A percentile compares a stretch with the other conserved stretches of the same genome.
Conservation (phyloP, 2,329 filamentous ascomycete genomes). For the Pseudogymnoascus sp. region DNA sequence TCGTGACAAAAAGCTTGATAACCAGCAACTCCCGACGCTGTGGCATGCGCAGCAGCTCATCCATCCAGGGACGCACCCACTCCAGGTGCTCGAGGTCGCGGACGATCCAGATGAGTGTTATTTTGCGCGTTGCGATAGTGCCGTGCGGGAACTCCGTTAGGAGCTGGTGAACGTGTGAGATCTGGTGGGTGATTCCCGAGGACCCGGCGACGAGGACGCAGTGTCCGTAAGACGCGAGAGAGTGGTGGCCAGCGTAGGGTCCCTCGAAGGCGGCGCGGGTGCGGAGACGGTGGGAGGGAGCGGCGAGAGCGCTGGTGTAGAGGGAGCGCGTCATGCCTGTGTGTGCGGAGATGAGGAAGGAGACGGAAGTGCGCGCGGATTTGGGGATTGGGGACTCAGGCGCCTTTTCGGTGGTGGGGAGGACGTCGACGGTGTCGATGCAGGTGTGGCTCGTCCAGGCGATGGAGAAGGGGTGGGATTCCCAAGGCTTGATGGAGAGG, state of each 20-base stretch:
- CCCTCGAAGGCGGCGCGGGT: slow-evolving; percentile 75
- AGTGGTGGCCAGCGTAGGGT: slow-evolving; percentile 76
- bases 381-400: slow-evolving; percentile 13
- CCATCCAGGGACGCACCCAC: slow-evolving; percentile 86
- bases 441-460: slow-evolving; percentile 58
- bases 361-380: slow-evolving; percentile 39
- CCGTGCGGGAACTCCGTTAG: slow-evolving; percentile 59
- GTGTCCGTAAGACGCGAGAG: slow-evolving; percentile 86
- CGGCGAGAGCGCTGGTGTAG: slow-evolving; percentile 55
- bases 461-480: slow-evolving; percentile 70
- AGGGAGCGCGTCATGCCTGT: slow-evolving; percentile 81
- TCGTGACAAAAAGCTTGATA: slow-evolving; percentile 83
- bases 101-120: slow-evolving; percentile 88
- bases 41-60: slow-evolving; percentile 65
- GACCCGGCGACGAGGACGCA: slow-evolving; percentile 84
- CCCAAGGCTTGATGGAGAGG: slow-evolving; percentile 55
- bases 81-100: slow-evolving; percentile 82
- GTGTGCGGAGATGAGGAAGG: slow-evolving; percentile 78
- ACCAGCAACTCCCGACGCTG: slow-evolving; percentile 72
- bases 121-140: slow-evolving; percentile 68
- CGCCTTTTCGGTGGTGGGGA: slow-evolving; percentile 34
- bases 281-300: slow-evolving; percentile 13
- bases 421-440: slow-evolving; percentile 27
- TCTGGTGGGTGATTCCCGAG: slow-evolving; percentile 90
- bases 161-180: slow-evolving; percentile 76